Base-by-base conservation (phyloP, 2,329 filamentous ascomycete genomes). In the Canariomyces notabilis region DNA sequence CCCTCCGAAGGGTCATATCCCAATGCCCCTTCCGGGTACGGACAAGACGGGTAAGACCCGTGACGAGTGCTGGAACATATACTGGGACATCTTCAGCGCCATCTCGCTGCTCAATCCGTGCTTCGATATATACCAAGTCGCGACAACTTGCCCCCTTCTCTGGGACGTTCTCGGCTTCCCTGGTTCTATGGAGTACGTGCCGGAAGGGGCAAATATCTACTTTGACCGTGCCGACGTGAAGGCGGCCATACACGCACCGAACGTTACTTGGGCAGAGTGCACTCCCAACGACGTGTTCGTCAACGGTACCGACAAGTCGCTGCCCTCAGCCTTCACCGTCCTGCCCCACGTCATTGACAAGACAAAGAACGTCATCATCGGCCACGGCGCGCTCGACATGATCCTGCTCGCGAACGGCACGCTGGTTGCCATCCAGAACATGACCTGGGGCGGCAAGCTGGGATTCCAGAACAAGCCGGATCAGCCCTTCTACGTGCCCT, bases 101-200 rank as follows among this genome's bases (percentile, higher is more conserved):
- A 74, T 75, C 6, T 51, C 70, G 4, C 59, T 68, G 1, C 64
- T 79, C 26, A 93, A 93, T 66, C 87, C 87, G 0, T 93, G 88
- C 69, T 94, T 85, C 66, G 80, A 89, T 61, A 69, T 87, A 9
- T 93, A 91, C 66, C 78, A 85, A 41, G 76, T 91, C 12, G 78
- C 78, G 2, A 81, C 79, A 4, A 85, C 81, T 11, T 93, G 87
- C 61, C 87, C 87, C 0, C 54, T 82, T 2, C 69, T 78, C 2
- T 87, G 79, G 74, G 82, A 89, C 48, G 77, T 85, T 0, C 70
- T 90, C 2, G 80, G 80, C 14, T 83, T 84, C 64, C 82, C 84
- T 0, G 81, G 82, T n/a, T 73, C 75, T 2, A 70, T 80, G 44
- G 62, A 65, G 16, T 91, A 89, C 64, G 58, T 77, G 0, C 84